Percentiles rank a stretch among this genome's conserved stretches.
These are phyloP conservation scores for Stachybotrys echinatus DNA, from an alignment of 2,329 filamentous ascomycete genomes.

Conservation along the genomic window DNA sequence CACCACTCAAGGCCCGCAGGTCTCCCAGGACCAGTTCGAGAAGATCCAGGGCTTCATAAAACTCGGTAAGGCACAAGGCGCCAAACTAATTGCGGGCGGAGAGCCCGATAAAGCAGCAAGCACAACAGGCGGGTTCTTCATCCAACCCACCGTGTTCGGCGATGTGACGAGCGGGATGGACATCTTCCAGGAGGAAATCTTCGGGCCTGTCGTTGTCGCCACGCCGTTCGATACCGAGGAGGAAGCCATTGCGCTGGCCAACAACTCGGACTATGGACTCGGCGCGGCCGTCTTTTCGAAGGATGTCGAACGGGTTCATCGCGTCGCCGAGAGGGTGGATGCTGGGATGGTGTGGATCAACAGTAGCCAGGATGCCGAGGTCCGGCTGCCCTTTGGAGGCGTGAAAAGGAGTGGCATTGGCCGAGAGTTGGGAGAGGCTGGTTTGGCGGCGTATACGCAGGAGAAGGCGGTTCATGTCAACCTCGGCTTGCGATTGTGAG, in stretches of 20 bases:
- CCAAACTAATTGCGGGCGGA: slow-evolving; percentile 20
- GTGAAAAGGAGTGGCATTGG: slow-evolving; percentile 21
- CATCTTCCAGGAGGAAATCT: slow-evolving; percentile 86
- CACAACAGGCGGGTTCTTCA: slow-evolving; percentile 72
- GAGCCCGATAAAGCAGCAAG: slow-evolving; percentile 19
- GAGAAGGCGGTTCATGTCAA: slow-evolving; percentile 19
- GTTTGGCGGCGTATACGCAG: slow-evolving; percentile 19
- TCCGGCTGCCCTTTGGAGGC: slow-evolving; percentile 17
- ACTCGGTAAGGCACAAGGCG: slow-evolving; percentile 20
- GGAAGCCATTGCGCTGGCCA: slow-evolving; percentile 67
- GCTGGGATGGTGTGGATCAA: slow-evolving; percentile 60
- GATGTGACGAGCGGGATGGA: slow-evolving; percentile 64
- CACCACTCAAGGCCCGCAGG: slow-evolving; percentile 35
- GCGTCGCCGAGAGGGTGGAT: slow-evolving; percentile 66
- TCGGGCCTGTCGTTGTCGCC: slow-evolving; percentile 77
- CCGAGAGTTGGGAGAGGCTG: slow-evolving; percentile 17
- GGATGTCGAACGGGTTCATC: slow-evolving; percentile 73
- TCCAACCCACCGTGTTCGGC: slow-evolving; percentile 81
- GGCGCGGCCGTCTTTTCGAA: slow-evolving; percentile 76
- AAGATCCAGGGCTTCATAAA: slow-evolving; percentile 59
- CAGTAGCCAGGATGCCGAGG: slow-evolving; percentile 19
- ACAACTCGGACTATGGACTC: slow-evolving; percentile 71
- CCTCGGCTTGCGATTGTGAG: background rate
- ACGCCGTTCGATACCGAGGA: slow-evolving; percentile 77
- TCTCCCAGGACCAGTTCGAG: slow-evolving; percentile 61